Base-by-base conservation (phyloP, 2,329 filamentous ascomycete species). In the Dothideomycetes sp. region DNA sequence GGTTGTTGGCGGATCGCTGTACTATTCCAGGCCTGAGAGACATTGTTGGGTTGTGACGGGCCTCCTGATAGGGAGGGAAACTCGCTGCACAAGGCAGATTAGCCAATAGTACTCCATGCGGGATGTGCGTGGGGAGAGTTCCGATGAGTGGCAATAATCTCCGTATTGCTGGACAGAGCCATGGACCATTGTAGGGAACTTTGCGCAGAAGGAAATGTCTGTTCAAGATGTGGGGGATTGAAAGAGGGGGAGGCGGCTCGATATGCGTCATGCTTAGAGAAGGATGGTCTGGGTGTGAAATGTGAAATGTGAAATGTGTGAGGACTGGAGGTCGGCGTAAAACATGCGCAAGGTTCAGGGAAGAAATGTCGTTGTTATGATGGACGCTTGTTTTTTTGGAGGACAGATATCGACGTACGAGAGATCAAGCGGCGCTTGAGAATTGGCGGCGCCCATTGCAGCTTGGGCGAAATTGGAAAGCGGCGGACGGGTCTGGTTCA, bases 1-100 rank as follows among this genome's bases (percentile, higher is more conserved):
- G 22, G 22, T 27, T 27, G 22, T 52, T 58, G 70, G 50, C 75
- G 66, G 42, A 66, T 71, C 16, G 70, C 68, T 47, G 70, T 75
- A 36, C 70, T 69, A 50, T 74, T 76, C 46, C 70, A 72, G 72
- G 52, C 73, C 65, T 49, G 71, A 59, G 59, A 72, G 65, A 34
- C 67, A 60, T 36, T 56, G 52, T 29, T 68, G 42, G 66, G 72
- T 41, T 68, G 70, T 52, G 75, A 72, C 22, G 73, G 65, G 14
- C 68, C 66, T 41, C 72, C 70, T 33, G 73, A 76, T 49, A 79
- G 59, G 9, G 72, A 75, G 34, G 75, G 75, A 42, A 79, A 79
- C 53, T 79, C 75, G 52, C 75, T 79, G 36, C n/a, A 34, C 44
- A 49, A 36, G 38, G 30, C 40, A 45, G 38, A 43, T 54, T 44